Evolutionary conservation across 1,284 basidiomycete species (phyloP).

Genomic region (Leccinum proliferum): DNA sequence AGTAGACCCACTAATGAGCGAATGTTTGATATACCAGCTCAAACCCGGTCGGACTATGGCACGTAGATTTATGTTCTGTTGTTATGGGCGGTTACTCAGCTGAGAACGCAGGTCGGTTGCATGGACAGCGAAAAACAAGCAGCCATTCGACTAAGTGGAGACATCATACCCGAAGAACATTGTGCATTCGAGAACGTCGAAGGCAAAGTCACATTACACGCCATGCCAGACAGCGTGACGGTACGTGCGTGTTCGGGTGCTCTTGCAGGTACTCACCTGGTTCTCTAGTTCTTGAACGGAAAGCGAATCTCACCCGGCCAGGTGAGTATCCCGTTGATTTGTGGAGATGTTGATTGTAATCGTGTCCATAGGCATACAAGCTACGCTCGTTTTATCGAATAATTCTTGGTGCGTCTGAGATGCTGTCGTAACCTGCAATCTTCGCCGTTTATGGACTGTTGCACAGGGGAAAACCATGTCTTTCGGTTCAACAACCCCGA

Average conservation of each 20-base stretch:
- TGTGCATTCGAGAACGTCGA: slow-evolving; percentile 88
- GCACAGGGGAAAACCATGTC: slow-evolving; percentile 89
- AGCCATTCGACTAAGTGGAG: slow-evolving; percentile 91
- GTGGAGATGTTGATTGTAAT: slow-evolving; percentile 19
- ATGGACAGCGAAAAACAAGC: slow-evolving; percentile 74
- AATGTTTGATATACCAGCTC: slow-evolving; percentile 93
- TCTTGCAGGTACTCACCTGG: slow-evolving; percentile 7
- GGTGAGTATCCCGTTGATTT: slow-evolving; percentile 37
- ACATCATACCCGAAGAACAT: slow-evolving; percentile 89
- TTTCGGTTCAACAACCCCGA: slow-evolving; percentile 98
- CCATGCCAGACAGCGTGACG: slow-evolving; percentile 77
- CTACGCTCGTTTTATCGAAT: slow-evolving; percentile 92
- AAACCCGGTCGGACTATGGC: slow-evolving; percentile 84
- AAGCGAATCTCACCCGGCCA: slow-evolving; percentile 75
- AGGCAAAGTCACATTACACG: slow-evolving; percentile 79
- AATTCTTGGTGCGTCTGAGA: slow-evolving; percentile 66
- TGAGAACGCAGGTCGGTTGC: slow-evolving; percentile 60
- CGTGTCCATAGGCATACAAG: slow-evolving; percentile 57
- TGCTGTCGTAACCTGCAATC: slow-evolving; percentile 6
- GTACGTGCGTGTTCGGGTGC: slow-evolving; percentile 40
- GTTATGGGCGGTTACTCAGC: slow-evolving; percentile 13
- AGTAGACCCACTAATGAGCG: slow-evolving; percentile 82
- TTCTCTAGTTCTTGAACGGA: slow-evolving; percentile 80
- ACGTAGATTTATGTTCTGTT: slow-evolving; percentile 11
- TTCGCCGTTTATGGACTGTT: not conserved